These are phyloP conservation scores for Exserohilum turcica DNA, from an alignment of 2,329 filamentous ascomycete genomes.

Conservation along the genomic window DNA sequence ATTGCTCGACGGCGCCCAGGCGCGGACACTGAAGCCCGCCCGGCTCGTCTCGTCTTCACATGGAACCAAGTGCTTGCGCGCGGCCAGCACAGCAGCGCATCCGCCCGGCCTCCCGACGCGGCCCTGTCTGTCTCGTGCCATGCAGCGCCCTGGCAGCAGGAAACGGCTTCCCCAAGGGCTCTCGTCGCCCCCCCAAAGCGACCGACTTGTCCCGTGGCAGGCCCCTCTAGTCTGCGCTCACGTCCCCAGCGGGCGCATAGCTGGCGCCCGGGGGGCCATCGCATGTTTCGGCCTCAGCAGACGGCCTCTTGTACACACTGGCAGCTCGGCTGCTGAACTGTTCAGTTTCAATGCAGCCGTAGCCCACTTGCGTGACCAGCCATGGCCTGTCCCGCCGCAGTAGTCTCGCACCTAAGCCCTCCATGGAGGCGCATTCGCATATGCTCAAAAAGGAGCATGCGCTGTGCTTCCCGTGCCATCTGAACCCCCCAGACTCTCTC, in stretches of 20 bases:
- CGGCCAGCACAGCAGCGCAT: conserved; percentile 32
- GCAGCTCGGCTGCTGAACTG: conserved; percentile 19
- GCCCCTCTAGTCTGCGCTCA: conserved; percentile 24
- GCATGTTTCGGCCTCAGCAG: conserved; percentile 38
- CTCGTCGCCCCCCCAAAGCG: conserved; percentile 18
- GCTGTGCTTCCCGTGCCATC: conserved; percentile 11
- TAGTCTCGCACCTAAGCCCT: conserved; percentile 13
- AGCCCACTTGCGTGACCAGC: conserved; percentile 21
- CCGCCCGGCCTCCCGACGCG: too few relatives aligned
- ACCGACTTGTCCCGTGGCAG: conserved; percentile 34
- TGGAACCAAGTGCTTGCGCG: conserved; percentile 26
- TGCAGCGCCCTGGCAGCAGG: conserved; percentile 32
- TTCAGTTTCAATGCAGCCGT: conserved; percentile 23
- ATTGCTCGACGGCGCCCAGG: too few relatives aligned
- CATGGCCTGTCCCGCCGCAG: conserved; percentile 14
- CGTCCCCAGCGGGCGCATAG: conserved; percentile 39
- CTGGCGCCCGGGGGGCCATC: conserved; percentile 36
- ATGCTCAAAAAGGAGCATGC: conserved; percentile 22
- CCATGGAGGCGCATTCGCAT: conserved; percentile 23
- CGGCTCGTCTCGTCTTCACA: conserved; percentile 24
- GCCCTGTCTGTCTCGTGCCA: conserved; percentile 33
- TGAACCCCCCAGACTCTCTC: conserved; percentile 7
- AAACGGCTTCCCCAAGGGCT: conserved; percentile 23
- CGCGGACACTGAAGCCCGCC: conserved; percentile 25
- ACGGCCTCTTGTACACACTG: conserved; percentile 30